A percentile compares a stretch with the other conserved stretches of the same genome.
These are phyloP conservation scores for Gossypium herbaceum DNA, from an alignment of 345 rosid species.

Conservation along the genomic window DNA sequence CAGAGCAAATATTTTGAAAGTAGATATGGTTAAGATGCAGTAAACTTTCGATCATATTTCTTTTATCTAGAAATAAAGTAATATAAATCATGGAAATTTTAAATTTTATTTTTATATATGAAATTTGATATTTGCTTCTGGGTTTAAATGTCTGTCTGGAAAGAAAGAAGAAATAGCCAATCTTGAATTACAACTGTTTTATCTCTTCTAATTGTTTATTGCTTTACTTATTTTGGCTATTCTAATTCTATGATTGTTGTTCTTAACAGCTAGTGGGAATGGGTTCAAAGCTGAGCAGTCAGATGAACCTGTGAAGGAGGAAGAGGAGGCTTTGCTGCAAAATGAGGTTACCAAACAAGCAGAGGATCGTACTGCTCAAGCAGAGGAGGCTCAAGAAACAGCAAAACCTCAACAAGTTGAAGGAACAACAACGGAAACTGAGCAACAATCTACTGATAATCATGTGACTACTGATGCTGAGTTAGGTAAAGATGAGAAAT, in stretches of 20 bases:
- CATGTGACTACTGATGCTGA: conserved; percentile 21
- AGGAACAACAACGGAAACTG: conserved; percentile 7
- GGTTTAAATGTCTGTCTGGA: neutral
- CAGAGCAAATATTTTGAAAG: neutral
- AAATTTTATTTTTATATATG: neutral
- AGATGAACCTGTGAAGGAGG: conserved; percentile 23
- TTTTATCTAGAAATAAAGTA: neutral
- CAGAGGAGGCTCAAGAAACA: neutral
- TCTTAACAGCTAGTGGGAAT: conserved; percentile 33
- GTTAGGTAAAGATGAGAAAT: conserved; percentile 24
- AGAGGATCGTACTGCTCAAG: conserved; percentile 26
- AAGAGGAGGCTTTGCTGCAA: conserved; percentile 12
- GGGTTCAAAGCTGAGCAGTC: conserved; percentile 31
- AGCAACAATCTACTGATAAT: conserved; percentile 11
- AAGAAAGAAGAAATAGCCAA: neutral
- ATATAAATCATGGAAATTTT: neutral
- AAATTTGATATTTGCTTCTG: neutral
- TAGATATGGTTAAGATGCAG: neutral
- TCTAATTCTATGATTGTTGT: neutral
- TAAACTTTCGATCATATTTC: neutral
- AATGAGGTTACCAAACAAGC: conserved; percentile 23
- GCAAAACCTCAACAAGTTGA: conserved; percentile 18
- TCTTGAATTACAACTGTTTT: too few species aligned
- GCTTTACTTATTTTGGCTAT: neutral
- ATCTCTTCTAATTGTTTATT: neutral